phyloP scores from a whole-genome alignment of 768 basidiomycete genomes.

The Russula dissimulans region DNA sequence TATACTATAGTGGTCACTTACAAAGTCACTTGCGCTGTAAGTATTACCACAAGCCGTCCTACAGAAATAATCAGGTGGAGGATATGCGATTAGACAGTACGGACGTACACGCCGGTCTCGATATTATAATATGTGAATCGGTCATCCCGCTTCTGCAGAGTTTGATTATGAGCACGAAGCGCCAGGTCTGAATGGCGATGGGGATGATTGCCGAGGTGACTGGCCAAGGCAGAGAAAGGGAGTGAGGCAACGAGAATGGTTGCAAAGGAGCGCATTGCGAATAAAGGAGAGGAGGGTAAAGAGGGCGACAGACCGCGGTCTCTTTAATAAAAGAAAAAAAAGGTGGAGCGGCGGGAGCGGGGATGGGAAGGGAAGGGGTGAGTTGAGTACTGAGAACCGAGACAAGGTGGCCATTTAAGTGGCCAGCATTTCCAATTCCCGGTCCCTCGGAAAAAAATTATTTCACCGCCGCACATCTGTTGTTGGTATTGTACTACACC shows the following conservation, averaged over 20 bases:
- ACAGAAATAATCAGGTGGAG: background rate
- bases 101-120: slow-evolving; percentile 8
- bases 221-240: slow-evolving; percentile 1
- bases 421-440: no score
- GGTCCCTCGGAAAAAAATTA: no score
- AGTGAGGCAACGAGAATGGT: slow-evolving; percentile 9
- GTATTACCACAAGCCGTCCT: slow-evolving; percentile 12
- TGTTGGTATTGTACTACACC: no score
- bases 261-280: slow-evolving; percentile 10
- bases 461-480: no score
- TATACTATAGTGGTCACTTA: background rate
- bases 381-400: no score
- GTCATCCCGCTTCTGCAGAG: background rate
- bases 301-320: background rate
- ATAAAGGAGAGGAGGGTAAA: background rate
- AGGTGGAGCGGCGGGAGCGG: no score
- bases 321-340: background rate
- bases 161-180: slow-evolving; percentile 4
- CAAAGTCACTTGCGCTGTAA: background rate
- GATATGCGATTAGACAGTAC: background rate
- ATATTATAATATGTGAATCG: slow-evolving; percentile 14
- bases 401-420: no score
- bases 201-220: background rate
- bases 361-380: no score
- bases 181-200: slow-evolving; percentile 11